Conservation (phyloP, 2,329 filamentous ascomycete genomes). For the Aspergillus neotritici region DNA sequence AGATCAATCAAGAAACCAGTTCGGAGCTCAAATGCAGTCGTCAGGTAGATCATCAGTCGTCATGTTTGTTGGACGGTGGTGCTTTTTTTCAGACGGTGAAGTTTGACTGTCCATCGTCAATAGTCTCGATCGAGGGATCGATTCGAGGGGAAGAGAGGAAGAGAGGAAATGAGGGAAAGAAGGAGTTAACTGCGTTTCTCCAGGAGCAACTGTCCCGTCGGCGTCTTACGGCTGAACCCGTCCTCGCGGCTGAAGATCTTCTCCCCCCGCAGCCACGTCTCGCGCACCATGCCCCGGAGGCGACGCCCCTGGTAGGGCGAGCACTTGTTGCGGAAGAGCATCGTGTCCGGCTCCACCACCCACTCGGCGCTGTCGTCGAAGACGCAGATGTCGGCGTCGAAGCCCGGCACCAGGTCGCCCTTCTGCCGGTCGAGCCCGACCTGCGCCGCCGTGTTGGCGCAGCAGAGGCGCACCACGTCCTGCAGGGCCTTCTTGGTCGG, state of each 20-base stretch:
- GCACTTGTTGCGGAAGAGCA: conserved; percentile 93
- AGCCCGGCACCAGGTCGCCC: conserved; percentile 72
- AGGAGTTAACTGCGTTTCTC: conserved; percentile 32
- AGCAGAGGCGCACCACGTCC: conserved; percentile 81
- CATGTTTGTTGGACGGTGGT: background rate
- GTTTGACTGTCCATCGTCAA: conserved; percentile 8
- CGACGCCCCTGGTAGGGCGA: conserved; percentile 80
- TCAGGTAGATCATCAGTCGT: conserved; percentile 9
- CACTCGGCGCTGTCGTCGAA: conserved; percentile 83
- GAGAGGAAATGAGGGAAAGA: conserved; percentile 2
- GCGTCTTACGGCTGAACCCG: conserved; percentile 35
- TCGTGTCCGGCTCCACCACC: conserved; percentile 66
- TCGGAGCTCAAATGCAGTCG: too few species aligned
- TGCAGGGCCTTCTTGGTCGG: conserved; percentile 53
- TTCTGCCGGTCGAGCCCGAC: conserved; percentile 78
- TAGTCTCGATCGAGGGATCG: conserved; percentile 1
- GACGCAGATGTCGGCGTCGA: conserved; percentile 86
- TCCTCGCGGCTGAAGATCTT: conserved; percentile 66
- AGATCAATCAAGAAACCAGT: too few species aligned
- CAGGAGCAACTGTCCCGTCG: conserved; percentile 36
- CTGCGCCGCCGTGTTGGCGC: conserved; percentile 77
- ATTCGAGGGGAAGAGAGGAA: conserved; percentile 1
- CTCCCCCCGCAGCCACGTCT: conserved; percentile 73
- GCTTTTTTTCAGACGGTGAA: background rate
- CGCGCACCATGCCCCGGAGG: conserved; percentile 70